A percentile compares a stretch with the other conserved stretches of the same genome.
These are phyloP conservation scores for Diaporthe eres DNA, from an alignment of 2,329 filamentous ascomycete genomes.

Conservation along the genomic window DNA sequence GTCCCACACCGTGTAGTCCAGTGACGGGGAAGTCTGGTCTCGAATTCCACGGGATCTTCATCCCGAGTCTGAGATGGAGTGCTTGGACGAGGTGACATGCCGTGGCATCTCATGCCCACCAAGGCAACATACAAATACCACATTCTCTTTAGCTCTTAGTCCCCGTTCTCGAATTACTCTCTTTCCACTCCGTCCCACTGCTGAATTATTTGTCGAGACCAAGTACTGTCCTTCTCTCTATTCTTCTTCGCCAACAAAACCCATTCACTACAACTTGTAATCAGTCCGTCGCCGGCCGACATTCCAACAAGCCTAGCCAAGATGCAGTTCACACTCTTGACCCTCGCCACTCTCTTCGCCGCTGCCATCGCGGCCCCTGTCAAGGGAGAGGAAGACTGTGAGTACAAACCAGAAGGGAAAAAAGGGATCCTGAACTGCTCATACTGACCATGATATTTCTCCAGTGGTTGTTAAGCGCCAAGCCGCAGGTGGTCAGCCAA, in stretches of 20 bases:
- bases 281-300: slow-evolving; percentile 68
- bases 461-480: slow-evolving; percentile 49
- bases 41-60: slow-evolving; percentile 38
- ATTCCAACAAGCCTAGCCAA: slow-evolving; percentile 45
- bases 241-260: slow-evolving; percentile 44
- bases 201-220: slow-evolving; percentile 35
- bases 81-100: slow-evolving; percentile 36
- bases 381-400: slow-evolving; percentile 9
- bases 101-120: slow-evolving; percentile 21
- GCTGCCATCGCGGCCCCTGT: slow-evolving; percentile 59
- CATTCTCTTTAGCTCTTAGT: slow-evolving; percentile 35
- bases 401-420: neutral
- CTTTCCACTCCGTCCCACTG: slow-evolving; percentile 36
- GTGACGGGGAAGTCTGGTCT: slow-evolving; percentile 35
- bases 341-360: slow-evolving; percentile 62
- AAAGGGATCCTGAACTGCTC: no score
- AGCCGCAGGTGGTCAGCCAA: slow-evolving; percentile 45
- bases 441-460: slow-evolving; percentile 4
- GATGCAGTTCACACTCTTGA: slow-evolving; percentile 67
- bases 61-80: slow-evolving; percentile 39
- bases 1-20: neutral
- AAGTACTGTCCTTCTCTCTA: slow-evolving; percentile 44
- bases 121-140: slow-evolving; percentile 43
- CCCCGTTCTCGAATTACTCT: neutral
- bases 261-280: slow-evolving; percentile 46